phyloP scores from a whole-genome alignment of 192 early-diverging fungal species.

The Rhizophagus sp. region DNA sequence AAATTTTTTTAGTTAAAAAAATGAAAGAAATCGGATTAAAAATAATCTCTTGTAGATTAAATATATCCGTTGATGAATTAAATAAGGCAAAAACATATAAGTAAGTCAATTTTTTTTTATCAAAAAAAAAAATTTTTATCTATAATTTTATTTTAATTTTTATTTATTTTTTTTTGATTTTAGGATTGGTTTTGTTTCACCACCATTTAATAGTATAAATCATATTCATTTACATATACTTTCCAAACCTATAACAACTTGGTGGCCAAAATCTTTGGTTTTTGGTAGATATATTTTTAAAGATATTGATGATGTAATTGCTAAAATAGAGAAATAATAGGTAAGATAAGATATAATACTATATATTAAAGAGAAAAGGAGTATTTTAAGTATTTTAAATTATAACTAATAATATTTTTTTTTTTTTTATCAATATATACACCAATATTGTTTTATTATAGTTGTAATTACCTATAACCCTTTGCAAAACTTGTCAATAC shows the following conservation, averaged over 20 bases:
- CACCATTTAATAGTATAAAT: conserved; percentile 69
- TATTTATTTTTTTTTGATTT: background rate
- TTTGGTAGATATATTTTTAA: conserved; percentile 12
- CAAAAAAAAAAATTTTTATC: background rate
- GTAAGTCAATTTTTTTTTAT: background rate
- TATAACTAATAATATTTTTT: too few species aligned
- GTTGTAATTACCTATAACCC: too few species aligned
- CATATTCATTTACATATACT: conserved; percentile 76
- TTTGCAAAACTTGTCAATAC: too few species aligned
- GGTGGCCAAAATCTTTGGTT: conserved; percentile 15
- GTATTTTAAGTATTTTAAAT: too few species aligned
- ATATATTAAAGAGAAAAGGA: too few species aligned
- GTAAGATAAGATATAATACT: too few species aligned
- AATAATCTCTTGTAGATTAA: background rate
- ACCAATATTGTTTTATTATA: too few species aligned
- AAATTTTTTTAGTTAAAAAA: conserved; percentile 7
- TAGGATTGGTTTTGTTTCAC: conserved; percentile 71
- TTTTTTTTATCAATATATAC: too few species aligned
- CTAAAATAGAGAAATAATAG: background rate
- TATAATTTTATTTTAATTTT: background rate
- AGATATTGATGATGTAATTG: conserved; percentile 10
- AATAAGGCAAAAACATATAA: background rate
- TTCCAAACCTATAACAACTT: background rate
- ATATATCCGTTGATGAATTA: background rate
- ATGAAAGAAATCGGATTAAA: conserved; percentile 1